Percentiles rank a stretch among this genome's conserved stretches.
These are phyloP conservation scores for Hyaloscypha finlandica DNA, from an alignment of 495 filamentous ascomycete species.

Conservation along the genomic window DNA sequence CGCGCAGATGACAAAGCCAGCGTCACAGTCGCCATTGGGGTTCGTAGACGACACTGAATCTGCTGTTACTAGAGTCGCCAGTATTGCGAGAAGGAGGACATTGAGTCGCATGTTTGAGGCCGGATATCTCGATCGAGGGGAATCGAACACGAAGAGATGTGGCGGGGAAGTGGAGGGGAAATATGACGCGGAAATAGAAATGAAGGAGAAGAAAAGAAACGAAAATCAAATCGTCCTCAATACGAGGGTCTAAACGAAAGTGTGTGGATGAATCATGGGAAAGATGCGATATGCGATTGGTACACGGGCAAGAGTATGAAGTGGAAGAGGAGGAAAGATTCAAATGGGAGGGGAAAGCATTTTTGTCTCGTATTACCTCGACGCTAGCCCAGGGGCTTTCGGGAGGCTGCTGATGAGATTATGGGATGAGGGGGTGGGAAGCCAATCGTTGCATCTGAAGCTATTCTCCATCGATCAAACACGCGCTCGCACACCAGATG, in stretches of 20 bases:
- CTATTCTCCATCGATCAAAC: background rate
- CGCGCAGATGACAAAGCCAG: conserved; percentile 25
- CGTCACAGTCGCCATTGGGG: conserved; percentile 9
- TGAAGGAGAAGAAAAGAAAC: background rate
- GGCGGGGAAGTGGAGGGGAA: background rate
- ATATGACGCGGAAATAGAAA: background rate
- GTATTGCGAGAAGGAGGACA: background rate
- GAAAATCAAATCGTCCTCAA: background rate
- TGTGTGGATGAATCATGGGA: background rate
- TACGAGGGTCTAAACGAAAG: background rate
- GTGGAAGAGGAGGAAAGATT: background rate
- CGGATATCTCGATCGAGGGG: background rate
- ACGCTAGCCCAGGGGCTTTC: background rate
- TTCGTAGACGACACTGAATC: background rate
- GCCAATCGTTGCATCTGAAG: background rate
- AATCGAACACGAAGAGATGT: background rate
- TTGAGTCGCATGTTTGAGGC: background rate
- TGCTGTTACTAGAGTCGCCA: background rate
- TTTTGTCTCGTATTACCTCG: background rate
- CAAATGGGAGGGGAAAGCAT: background rate
- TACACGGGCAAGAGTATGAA: background rate
- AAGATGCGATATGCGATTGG: background rate
- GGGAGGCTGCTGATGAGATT: background rate
- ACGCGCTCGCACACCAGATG: background rate
- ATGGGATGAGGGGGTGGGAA: background rate